Percentiles rank a stretch among this genome's conserved stretches.
These are phyloP conservation scores for Phytophthora cryptogea DNA, from an alignment of 352 stramenopile genomes.

Conservation along the genomic window DNA sequence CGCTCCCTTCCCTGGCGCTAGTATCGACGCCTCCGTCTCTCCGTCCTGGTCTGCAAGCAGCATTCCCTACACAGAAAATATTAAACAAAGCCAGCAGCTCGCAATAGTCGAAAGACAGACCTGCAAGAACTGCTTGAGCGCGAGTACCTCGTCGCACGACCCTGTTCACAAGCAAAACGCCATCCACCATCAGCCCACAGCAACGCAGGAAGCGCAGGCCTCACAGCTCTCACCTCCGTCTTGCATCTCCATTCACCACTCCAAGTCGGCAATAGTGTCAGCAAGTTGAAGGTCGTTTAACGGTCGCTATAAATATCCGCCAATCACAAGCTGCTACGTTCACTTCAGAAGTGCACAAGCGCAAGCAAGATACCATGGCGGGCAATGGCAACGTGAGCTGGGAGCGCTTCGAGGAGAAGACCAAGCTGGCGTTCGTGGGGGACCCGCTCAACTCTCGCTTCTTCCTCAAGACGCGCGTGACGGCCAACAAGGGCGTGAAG, in stretches of 20 bases:
- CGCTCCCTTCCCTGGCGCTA: conserved; percentile 6
- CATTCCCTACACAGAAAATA: conserved; percentile 17
- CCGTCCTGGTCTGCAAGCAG: conserved; percentile 14
- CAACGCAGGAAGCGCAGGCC: not conserved
- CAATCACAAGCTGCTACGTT: conserved; percentile 24
- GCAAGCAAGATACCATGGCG: conserved; percentile 19
- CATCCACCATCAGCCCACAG: not conserved
- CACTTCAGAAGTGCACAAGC: not conserved
- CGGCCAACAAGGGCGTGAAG: conserved; percentile 29
- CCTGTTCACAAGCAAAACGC: conserved; percentile 23
- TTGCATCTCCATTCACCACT: conserved; percentile 15
- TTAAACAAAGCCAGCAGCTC: not conserved
- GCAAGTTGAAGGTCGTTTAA: conserved; percentile 34
- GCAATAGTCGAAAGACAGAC: conserved; percentile 1
- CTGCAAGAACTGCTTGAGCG: conserved; percentile 48
- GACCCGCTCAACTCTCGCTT: conserved; percentile 59
- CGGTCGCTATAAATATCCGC: conserved; percentile 15
- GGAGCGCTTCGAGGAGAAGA: conserved; percentile 75
- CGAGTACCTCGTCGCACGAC: conserved; percentile 59
- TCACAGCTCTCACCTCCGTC: conserved; percentile 6
- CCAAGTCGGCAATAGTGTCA: not conserved
- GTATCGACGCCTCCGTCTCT: not conserved
- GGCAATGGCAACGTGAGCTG: conserved; percentile 41
- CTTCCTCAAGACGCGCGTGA: conserved; percentile 61
- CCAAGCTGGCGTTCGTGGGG: conserved; percentile 63